Conservation (phyloP, 495 filamentous ascomycete species). For the Neurospora sp. region DNA sequence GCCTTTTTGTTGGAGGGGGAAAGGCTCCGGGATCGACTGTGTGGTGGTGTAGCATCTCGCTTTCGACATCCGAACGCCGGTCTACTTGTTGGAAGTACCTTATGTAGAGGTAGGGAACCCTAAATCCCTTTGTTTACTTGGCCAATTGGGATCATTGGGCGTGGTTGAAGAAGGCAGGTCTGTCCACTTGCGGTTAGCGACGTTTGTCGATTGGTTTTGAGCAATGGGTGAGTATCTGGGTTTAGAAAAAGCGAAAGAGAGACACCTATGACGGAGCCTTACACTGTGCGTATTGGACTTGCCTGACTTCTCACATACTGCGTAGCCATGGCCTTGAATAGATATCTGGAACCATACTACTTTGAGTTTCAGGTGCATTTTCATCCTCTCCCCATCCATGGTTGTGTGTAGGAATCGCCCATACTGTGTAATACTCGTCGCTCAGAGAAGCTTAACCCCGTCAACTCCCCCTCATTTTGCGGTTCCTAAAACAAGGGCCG, state of each 20-base stretch:
- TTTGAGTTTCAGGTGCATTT: conserved; percentile 7
- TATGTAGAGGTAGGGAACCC: not conserved
- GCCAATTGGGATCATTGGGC: not conserved
- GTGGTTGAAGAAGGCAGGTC: not conserved
- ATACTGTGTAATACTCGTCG: not conserved
- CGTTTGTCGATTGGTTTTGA: not conserved
- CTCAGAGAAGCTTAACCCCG: not conserved
- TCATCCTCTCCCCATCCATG: not conserved
- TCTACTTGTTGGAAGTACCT: not conserved
- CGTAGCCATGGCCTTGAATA: not conserved
- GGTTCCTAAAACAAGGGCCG: not conserved
- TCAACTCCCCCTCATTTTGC: not conserved
- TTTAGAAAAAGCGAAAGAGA: not conserved
- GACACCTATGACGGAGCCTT: not conserved
- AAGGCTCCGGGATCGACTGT: not conserved
- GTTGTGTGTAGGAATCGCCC: not conserved
- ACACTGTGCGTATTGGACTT: not conserved
- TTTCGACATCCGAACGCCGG: not conserved
- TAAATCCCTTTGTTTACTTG: not conserved
- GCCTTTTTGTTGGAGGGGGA: not conserved
- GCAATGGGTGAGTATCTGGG: not conserved
- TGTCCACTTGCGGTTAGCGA: not conserved
- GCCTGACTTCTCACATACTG: not conserved
- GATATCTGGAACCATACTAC: not conserved
- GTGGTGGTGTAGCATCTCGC: not conserved